Evolutionary conservation across 108 stramenopile genomes (phyloP).

Genomic region (Cyclotella sp.): DNA sequence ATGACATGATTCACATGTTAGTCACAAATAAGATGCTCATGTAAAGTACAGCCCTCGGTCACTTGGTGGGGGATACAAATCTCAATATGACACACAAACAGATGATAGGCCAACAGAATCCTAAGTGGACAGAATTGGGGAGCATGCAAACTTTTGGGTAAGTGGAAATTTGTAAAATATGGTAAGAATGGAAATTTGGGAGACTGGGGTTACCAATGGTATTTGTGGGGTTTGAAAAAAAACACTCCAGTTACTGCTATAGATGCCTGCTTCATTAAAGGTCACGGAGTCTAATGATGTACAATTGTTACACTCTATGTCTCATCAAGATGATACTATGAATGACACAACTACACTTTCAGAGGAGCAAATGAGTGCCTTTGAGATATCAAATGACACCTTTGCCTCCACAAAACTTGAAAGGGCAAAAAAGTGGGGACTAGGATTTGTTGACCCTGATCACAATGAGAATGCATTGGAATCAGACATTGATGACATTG

Average conservation of each 20-base stretch:
- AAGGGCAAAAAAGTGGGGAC: background rate
- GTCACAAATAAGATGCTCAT: background rate
- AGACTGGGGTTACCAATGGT: slow-evolving; percentile 19
- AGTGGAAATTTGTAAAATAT: slow-evolving; percentile 22
- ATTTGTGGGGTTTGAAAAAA: slow-evolving; percentile 27
- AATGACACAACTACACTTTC: background rate
- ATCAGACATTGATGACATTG: background rate
- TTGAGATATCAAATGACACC: background rate
- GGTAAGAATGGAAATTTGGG: slow-evolving; percentile 23
- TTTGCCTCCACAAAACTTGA: background rate
- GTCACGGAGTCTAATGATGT: slow-evolving; percentile 34
- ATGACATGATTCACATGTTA: background rate
- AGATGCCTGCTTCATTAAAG: slow-evolving; percentile 18
- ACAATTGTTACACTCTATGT: slow-evolving; percentile 45
- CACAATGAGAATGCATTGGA: background rate
- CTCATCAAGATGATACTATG: slow-evolving; percentile 8
- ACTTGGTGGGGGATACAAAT: background rate
- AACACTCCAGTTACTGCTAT: slow-evolving; percentile 27
- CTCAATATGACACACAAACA: background rate
- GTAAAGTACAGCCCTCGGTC: no score
- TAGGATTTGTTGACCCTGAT: no score
- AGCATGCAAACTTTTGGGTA: slow-evolving; percentile 30
- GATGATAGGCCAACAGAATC: no score
- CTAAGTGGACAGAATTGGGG: background rate
- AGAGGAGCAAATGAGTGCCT: background rate